These are phyloP conservation scores for Panicum miliaceum DNA, from an alignment of 176 grass and related monocot species.

Conservation along the genomic window DNA sequence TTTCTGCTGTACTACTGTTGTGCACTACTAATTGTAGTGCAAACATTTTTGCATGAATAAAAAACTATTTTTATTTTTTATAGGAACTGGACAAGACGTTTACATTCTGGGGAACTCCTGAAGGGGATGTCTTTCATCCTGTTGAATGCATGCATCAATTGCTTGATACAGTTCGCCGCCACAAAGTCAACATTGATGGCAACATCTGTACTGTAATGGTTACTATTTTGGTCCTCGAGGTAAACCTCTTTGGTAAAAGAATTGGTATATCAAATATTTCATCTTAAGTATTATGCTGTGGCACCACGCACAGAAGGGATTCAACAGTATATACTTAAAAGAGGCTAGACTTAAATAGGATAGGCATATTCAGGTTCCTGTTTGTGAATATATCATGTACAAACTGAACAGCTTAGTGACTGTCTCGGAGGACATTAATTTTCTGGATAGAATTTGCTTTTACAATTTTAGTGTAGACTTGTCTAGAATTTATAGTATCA, in stretches of 20 bases:
- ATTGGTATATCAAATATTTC: background rate
- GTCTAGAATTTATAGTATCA: conserved; percentile 6
- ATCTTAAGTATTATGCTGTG: background rate
- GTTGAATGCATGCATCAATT: conserved; percentile 94
- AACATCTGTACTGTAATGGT: conserved; percentile 96
- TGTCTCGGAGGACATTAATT: background rate
- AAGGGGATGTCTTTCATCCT: conserved; percentile 81
- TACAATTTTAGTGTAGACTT: conserved; percentile 8
- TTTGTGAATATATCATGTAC: background rate
- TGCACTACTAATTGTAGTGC: background rate
- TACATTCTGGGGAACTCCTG: conserved; percentile 85
- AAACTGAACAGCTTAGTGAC: background rate
- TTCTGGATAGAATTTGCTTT: background rate
- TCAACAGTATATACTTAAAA: background rate
- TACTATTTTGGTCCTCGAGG: conserved; percentile 96
- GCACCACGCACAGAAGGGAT: background rate
- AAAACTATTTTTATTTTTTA: conserved; percentile 30
- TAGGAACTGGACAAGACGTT: conserved; percentile 88
- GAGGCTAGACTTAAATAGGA: background rate
- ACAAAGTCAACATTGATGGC: conserved; percentile 95
- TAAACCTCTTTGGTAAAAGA: conserved; percentile 47
- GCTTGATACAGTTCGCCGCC: conserved; percentile 79
- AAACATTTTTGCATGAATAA: conserved; percentile 29
- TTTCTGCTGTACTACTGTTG: conserved; percentile 26
- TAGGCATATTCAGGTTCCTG: conserved; percentile 3